A percentile compares a stretch with the other conserved stretches of the same genome.
Evolutionary conservation across 2,329 filamentous ascomycete genomes (phyloP).

Genomic region (Curvularia lunata): DNA sequence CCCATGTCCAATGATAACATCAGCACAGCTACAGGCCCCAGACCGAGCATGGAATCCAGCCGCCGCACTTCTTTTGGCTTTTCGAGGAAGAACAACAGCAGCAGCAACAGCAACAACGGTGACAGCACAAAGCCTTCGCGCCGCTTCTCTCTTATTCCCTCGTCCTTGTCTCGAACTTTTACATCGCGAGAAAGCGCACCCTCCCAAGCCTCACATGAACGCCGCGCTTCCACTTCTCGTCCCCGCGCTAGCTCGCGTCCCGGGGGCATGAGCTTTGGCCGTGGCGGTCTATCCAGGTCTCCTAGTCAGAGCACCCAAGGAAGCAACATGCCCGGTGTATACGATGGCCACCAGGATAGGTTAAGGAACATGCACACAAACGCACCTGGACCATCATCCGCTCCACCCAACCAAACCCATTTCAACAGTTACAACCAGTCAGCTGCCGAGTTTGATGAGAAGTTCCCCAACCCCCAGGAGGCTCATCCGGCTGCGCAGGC

Average conservation of each 20-base stretch:
- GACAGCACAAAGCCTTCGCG: conserved; percentile 50
- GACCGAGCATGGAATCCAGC: conserved; percentile 57
- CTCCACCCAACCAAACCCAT: conserved; percentile 47
- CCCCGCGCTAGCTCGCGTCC: conserved; percentile 42
- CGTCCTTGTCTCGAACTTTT: conserved; percentile 56
- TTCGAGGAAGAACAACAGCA: conserved; percentile 50
- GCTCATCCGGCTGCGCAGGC: conserved; percentile 37
- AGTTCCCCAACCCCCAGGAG: conserved; percentile 43
- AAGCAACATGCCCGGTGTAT: conserved; percentile 52
- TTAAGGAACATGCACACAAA: conserved; percentile 26
- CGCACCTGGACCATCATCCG: conserved; percentile 40
- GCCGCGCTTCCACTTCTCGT: conserved; percentile 42
- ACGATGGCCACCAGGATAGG: conserved; percentile 50
- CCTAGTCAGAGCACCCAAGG: conserved; percentile 55
- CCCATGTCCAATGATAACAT: conserved; percentile 65
- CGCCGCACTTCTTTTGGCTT: conserved; percentile 59
- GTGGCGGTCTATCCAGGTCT: conserved; percentile 49
- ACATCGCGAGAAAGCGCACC: conserved; percentile 46
- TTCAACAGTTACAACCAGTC: conserved; percentile 36
- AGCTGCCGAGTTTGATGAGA: conserved; percentile 43
- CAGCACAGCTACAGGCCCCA: conserved; percentile 30
- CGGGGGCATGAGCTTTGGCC: conserved; percentile 54
- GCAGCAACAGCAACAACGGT: conserved; percentile 13
- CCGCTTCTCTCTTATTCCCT: conserved; percentile 59
- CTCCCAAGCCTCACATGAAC: conserved; percentile 42